phyloP scores from a whole-genome alignment of 2,329 filamentous ascomycete genomes.

The Celoporthe dispersa region DNA sequence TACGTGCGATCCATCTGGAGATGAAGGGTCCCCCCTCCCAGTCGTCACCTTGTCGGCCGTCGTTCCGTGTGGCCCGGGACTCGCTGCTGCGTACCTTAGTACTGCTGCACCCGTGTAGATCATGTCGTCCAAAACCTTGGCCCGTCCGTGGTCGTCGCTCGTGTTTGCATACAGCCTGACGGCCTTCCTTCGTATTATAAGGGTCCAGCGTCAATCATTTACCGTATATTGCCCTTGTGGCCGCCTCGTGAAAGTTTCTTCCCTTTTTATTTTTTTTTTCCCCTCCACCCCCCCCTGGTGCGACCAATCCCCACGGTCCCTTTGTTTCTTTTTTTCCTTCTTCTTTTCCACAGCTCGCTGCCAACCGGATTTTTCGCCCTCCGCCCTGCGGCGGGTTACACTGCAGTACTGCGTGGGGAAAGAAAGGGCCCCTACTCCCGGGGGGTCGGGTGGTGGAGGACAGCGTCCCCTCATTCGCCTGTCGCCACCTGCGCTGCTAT shows the following conservation, averaged over 20 bases:
- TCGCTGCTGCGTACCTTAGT: background rate
- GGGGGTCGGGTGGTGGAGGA: background rate
- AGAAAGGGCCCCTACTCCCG: background rate
- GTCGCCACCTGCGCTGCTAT: slow-evolving; percentile 1
- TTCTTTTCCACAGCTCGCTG: background rate
- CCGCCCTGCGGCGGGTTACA: background rate
- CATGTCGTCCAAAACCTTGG: background rate
- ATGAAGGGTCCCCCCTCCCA: background rate
- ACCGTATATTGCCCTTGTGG: background rate
- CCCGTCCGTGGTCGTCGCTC: background rate
- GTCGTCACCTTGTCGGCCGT: background rate
- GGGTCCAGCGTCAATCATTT: background rate
- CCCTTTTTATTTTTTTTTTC: background rate
- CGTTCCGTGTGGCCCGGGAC: background rate
- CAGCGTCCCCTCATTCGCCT: background rate
- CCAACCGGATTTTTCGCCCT: background rate
- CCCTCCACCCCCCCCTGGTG: background rate
- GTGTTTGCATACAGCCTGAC: background rate
- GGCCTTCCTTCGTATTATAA: background rate
- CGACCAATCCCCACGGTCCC: background rate
- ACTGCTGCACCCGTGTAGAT: background rate
- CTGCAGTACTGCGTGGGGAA: background rate
- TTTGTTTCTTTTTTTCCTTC: background rate
- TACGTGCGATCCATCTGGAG: background rate
- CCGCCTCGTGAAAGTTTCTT: background rate